Evolutionary conservation across 2,329 filamentous ascomycete genomes (phyloP).

Genomic region (Fusarium keratoplasticum): DNA sequence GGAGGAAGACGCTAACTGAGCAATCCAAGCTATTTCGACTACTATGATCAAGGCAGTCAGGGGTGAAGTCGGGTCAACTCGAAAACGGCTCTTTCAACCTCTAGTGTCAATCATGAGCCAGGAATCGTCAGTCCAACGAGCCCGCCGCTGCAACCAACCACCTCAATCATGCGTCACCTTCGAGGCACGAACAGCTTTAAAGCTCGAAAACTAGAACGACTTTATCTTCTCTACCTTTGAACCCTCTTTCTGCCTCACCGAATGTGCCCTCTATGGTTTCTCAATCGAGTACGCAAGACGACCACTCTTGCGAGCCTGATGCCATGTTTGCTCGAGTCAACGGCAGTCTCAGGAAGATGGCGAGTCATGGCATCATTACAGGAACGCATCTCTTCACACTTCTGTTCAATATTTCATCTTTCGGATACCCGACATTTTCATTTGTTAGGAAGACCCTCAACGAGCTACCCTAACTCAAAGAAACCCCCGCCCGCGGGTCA

Average conservation of each 20-base stretch:
- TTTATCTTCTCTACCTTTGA: background rate
- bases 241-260: background rate
- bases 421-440: too few relatives aligned
- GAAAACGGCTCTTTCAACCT: background rate
- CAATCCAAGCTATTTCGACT: background rate
- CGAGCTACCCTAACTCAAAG: background rate
- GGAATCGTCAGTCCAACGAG: too few relatives aligned
- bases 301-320: background rate
- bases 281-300: background rate
- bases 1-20: background rate
- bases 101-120: too few relatives aligned
- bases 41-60: background rate
- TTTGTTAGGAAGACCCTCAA: too few relatives aligned
- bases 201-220: background rate
- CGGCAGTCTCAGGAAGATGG: background rate
- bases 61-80: background rate
- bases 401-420: too few relatives aligned
- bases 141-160: background rate
- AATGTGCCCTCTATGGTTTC: background rate
- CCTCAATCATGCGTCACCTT: background rate
- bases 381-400: too few relatives aligned
- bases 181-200: background rate
- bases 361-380: background rate
- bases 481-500: background rate
- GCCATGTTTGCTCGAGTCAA: background rate